Base-by-base conservation (phyloP, 192 early-diverging fungal genomes). In the Linderina pennispora region DNA sequence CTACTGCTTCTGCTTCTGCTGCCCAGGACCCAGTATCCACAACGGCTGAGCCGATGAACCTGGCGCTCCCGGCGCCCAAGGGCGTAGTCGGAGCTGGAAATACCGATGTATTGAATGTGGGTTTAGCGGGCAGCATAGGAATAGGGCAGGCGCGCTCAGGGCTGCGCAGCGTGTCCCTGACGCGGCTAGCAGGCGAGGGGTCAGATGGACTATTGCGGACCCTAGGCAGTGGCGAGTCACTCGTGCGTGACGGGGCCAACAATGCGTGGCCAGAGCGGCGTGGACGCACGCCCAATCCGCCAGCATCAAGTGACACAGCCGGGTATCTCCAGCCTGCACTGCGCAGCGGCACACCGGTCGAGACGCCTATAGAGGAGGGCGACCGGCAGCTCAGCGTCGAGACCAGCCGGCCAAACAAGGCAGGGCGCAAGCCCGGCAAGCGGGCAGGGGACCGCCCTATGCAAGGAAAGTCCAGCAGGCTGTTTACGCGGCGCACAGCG, bases 291-390 rank as follows among this genome's bases (percentile, higher is more conserved):
- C 28, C 28, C 28, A 53, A 9, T 5, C 50, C 23, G 50, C 15
- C 24, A 32, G 16, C 24, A 36, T 35, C 10, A 25, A 25, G 32
- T 11, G 15, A 14, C 37, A 13, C 42, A 10, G 40, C 28, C 28
- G 42, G 17, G 1, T n/a, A 16, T 43, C 40, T 28, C 31, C 45
- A 31, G 44, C 32, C 42, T 18, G 36, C 45, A 4, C 45, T 54
- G 38, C 58, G 65, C 20, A n/a, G 35, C 0, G 47, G 43, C 36
- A 70, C 60, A 25, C 60, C 67, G 23, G 28, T 54, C 18, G 67
- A 59, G 9, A 70, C 67, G 2, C 60, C 67, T 22, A 45, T 47
- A 1, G 67, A 70, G 17, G 67, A 70, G 31, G 67, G 67, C 44
- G 67, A 63, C 21, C 55, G 67, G 28, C 67, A 70, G 51, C 51